phyloP scores from a whole-genome alignment of 2,329 filamentous ascomycete genomes.

The Balansia obtecta region DNA sequence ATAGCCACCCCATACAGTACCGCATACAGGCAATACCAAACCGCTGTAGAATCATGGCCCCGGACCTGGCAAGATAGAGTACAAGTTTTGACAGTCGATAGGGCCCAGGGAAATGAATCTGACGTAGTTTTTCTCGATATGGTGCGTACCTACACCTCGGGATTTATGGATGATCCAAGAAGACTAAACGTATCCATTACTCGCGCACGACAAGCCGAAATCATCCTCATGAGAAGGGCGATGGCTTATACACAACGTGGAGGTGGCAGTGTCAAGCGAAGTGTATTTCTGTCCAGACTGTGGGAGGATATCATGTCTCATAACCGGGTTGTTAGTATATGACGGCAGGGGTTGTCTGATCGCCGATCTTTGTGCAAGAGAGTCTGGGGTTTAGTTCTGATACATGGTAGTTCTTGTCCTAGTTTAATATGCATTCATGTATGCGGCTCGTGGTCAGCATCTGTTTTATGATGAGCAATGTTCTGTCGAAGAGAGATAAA shows the following conservation, averaged over 20 bases:
- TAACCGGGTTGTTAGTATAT: slow-evolving; percentile 1
- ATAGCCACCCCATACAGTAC: slow-evolving; percentile 32
- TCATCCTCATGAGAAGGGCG: slow-evolving; percentile 29
- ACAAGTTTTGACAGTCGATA: slow-evolving; percentile 31
- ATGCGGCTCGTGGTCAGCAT: too few relatives aligned
- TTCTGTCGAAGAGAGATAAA: too few relatives aligned
- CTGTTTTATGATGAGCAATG: too few relatives aligned
- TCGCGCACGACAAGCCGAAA: slow-evolving; percentile 30
- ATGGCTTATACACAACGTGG: slow-evolving; percentile 17
- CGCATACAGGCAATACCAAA: slow-evolving; percentile 22
- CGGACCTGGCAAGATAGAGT: slow-evolving; percentile 18
- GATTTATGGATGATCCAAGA: slow-evolving; percentile 31
- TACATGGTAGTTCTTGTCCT: not conserved
- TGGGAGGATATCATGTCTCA: slow-evolving; percentile 18
- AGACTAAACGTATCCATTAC: slow-evolving; percentile 34
- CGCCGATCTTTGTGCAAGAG: not conserved
- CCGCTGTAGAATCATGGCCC: slow-evolving; percentile 16
- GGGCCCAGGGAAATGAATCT: slow-evolving; percentile 33
- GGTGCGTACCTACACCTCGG: slow-evolving; percentile 25
- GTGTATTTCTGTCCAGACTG: slow-evolving; percentile 16
- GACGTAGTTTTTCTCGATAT: slow-evolving; percentile 36
- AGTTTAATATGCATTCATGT: not conserved
- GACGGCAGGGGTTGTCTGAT: not conserved
- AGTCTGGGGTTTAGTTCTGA: not conserved
- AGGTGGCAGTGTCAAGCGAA: slow-evolving; percentile 1